A percentile compares a stretch with the other conserved stretches of the same genome.
Conservation (phyloP, 345 rosid species). For the Bruguiera parviflora region DNA sequence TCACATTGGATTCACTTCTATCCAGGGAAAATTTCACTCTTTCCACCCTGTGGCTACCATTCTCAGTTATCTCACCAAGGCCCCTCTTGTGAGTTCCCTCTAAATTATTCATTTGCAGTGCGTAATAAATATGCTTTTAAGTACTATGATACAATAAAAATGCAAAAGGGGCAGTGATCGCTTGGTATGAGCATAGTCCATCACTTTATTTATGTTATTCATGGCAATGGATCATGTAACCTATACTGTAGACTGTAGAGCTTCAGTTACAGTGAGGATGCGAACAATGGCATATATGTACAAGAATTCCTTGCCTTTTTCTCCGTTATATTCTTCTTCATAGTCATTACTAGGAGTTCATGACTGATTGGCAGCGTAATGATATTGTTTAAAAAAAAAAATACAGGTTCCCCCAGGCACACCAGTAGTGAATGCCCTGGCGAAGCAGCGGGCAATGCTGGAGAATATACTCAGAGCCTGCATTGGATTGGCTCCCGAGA, state of each 20-base stretch:
- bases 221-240: no score
- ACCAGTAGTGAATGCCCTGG: conserved; percentile 89
- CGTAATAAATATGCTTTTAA: background rate
- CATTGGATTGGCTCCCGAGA: conserved; percentile 90
- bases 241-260: no score
- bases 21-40: conserved; percentile 89
- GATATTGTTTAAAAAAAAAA: background rate
- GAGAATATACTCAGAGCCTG: conserved; percentile 96
- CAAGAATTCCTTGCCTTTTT: background rate
- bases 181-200: no score
- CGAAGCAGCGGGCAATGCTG: conserved; percentile 97
- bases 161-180: background rate
- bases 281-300: no score
- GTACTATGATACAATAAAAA: background rate
- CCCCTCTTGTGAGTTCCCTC: conserved; percentile 73
- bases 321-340: background rate
- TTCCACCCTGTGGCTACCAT: conserved; percentile 98
- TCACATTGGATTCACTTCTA: background rate
- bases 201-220: no score
- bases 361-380: background rate
- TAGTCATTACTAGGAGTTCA: background rate
- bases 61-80: conserved; percentile 96
- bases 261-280: no score
- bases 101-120: no score
- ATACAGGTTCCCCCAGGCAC: conserved; percentile 92